phyloP scores from a whole-genome alignment of 176 grass and related monocot genomes.

The Juncus inflexus region DNA sequence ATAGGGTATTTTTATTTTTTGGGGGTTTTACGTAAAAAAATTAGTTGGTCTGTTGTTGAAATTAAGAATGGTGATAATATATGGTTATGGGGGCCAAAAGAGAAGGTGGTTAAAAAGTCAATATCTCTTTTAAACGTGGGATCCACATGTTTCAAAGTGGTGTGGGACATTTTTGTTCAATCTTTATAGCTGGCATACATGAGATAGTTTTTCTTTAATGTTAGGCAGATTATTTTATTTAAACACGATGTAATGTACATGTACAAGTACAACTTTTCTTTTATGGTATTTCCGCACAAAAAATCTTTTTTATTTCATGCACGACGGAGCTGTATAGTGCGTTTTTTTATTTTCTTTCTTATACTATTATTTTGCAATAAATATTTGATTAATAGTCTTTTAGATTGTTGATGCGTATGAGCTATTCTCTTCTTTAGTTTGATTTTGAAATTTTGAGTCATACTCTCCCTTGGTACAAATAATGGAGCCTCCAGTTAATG shows the following conservation, averaged over 20 bases:
- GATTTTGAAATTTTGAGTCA: too few species aligned
- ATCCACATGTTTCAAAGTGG: background rate
- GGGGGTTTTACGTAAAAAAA: background rate
- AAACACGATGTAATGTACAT: conserved; percentile 16
- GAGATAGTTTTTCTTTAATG: background rate
- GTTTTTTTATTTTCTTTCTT: too few species aligned
- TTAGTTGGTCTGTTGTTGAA: conserved; percentile 9
- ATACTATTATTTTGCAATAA: too few species aligned
- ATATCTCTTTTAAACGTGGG: conserved; percentile 2
- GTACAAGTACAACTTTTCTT: background rate
- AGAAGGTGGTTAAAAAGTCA: conserved; percentile 19
- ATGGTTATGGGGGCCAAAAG: background rate
- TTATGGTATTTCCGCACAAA: too few species aligned
- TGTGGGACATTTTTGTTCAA: background rate
- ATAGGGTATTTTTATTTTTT: background rate
- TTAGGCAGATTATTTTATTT: conserved; percentile 1
- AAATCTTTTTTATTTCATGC: too few species aligned
- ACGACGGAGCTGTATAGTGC: too few species aligned
- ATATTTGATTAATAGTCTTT: background rate
- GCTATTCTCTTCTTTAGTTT: background rate
- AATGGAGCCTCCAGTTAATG: background rate
- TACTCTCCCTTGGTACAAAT: background rate
- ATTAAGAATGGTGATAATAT: conserved; percentile 23
- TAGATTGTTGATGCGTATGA: conserved; percentile 13
- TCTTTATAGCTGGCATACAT: conserved; percentile 17